Base-by-base conservation (phyloP, 2,329 filamentous ascomycete genomes). In the Davidsoniella eucalypti region DNA sequence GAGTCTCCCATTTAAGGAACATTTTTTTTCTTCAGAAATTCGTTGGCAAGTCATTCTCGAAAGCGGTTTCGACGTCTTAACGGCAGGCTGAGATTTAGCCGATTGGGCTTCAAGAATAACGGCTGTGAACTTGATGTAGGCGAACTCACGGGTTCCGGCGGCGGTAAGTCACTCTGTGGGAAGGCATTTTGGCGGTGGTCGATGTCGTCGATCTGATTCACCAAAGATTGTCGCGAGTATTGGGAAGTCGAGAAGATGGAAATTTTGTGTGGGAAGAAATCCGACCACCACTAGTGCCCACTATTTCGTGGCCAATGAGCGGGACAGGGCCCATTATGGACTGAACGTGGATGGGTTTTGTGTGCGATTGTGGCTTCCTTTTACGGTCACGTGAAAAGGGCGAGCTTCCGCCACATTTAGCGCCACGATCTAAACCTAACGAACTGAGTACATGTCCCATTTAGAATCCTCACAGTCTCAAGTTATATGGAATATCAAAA, bases 71-170 rank as follows among this genome's bases (percentile, higher is more conserved):
- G 33, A 45, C 21, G 41, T 25, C 41, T 14, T 17, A 12, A 25
- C 10, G 16, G 40, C 10, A 12, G 25, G 17, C n/a, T 7, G 44
- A 12, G 44, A 21, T 10, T 12, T 17, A 3, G n/a, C 16, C 26
- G 26, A 23, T 8, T 14, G 29, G 44, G 9, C 9, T 38, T 14
- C n/a, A 16, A 23, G 10, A 18, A 14, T 21, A 14, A 38, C 44
- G 44, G 23, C 12, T 12, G 38, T 4, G 6, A 40, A 6, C 7
- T 16, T 40, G 14, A 17, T n/a, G n/a, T 47, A 36, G 38, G 37
- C 51, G 29, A 44, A 80, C 82, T 72, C 78, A 86, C 82, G 78
- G 77, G 74, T 86, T 86, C 68, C 82, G 80, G 68, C 82, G 80
- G 71, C 82, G 80, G 76, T 84, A 79, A 64, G 73, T 76, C 61